Percentiles rank a stretch among this genome's conserved stretches.
Conservation (phyloP, 495 filamentous ascomycete genomes). For the Hypoxylon lienhwacheense region DNA sequence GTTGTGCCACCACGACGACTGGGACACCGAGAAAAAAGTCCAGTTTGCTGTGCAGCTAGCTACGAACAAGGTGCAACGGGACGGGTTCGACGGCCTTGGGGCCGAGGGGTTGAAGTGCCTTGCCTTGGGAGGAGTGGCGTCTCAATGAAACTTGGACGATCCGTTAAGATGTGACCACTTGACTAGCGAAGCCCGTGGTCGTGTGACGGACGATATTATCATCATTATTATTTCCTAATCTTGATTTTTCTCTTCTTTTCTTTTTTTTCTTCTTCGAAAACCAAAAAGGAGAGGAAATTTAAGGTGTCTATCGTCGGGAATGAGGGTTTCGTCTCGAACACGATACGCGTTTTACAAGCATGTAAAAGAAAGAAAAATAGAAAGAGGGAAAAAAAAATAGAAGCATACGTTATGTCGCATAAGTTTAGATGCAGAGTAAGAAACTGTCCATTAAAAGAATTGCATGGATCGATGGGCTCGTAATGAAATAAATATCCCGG, state of each 20-base stretch:
- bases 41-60: conserved; percentile 67
- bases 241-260: not conserved
- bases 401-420: conserved; percentile 28
- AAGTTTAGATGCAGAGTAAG: conserved; percentile 28
- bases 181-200: conserved; percentile 28
- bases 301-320: not conserved
- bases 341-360: conserved; percentile 24
- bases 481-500: conserved; percentile 26
- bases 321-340: conserved; percentile 12
- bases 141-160: conserved; percentile 30
- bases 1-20: conserved; percentile 53
- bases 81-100: conserved; percentile 63
- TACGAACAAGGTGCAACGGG: conserved; percentile 65
- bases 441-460: conserved; percentile 20
- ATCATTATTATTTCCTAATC: not conserved
- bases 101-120: conserved; percentile 30
- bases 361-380: no score
- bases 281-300: no score
- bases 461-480: conserved; percentile 36
- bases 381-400: no score
- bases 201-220: conserved; percentile 23
- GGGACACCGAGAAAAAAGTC: conserved; percentile 56
- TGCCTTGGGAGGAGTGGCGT: conserved; percentile 33
- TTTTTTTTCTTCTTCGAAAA: no score
- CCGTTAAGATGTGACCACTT: conserved; percentile 35